These are phyloP conservation scores for Cryptococcus hybrid DNA, from an alignment of 1,284 basidiomycete species.

Conservation along the genomic window DNA sequence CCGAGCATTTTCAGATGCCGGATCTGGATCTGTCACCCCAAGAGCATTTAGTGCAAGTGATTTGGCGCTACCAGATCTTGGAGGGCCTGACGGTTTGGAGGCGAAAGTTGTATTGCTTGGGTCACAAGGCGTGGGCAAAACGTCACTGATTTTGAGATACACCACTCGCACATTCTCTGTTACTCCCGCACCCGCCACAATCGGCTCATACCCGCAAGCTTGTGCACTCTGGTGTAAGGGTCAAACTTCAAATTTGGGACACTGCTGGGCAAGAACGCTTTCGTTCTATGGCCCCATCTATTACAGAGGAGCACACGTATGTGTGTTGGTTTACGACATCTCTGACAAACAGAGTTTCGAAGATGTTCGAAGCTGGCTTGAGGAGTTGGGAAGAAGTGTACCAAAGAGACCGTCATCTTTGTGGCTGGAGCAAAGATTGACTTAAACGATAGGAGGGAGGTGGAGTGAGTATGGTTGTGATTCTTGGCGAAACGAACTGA, in stretches of 20 bases:
- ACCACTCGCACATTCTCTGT: constrained; percentile 86
- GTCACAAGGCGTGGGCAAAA: constrained; percentile 96
- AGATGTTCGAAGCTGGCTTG: constrained; percentile 89
- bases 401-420: constrained; percentile 46
- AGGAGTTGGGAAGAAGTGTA: constrained; percentile 55
- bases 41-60: constrained; percentile 4
- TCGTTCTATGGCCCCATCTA: constrained; percentile 79
- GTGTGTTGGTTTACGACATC: constrained; percentile 54
- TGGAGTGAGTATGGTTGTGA: constrained; percentile 29
- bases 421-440: constrained; percentile 49
- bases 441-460: constrained; percentile 26
- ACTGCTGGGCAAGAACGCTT: constrained; percentile 98
- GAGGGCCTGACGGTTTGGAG: constrained; percentile 59
- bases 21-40: background rate
- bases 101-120: constrained; percentile 97
- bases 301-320: constrained; percentile 56
- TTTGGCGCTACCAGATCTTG: constrained; percentile 28
- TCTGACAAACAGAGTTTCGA: constrained; percentile 77
- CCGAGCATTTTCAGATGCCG: constrained; percentile 7
- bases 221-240: constrained; percentile 79
- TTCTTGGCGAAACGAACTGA: background rate
- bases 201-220: constrained; percentile 95
- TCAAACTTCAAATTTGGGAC: constrained; percentile 80
- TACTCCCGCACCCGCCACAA: constrained; percentile 78
- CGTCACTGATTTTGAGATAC: constrained; percentile 88